Percentiles rank a stretch among this genome's conserved stretches.
Evolutionary conservation across 345 rosid species (phyloP).

Genomic region (Populus nigra): DNA sequence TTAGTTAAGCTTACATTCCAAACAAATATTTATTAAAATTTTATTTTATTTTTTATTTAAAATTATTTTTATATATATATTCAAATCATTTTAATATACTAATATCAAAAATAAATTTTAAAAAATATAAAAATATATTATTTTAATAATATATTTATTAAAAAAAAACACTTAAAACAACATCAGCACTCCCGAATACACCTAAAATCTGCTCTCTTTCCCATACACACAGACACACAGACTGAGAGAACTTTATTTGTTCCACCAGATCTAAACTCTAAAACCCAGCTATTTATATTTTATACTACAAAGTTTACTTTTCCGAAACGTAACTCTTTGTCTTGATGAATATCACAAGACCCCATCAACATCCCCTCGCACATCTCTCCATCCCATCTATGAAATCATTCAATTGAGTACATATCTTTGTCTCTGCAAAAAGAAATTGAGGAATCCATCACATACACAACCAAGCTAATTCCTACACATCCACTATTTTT

Average conservation of each 20-base stretch:
- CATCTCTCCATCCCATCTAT: conserved; percentile 43
- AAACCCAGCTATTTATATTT: conserved; percentile 10
- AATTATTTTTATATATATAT: too few species aligned
- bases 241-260: not conserved
- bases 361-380: conserved; percentile 22
- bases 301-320: not conserved
- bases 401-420: conserved; percentile 51
- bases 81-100: too few species aligned
- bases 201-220: not conserved
- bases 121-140: too few species aligned
- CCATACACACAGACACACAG: not conserved
- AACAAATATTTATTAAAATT: too few species aligned
- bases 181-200: too few species aligned
- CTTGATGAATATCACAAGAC: conserved; percentile 64
- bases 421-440: conserved; percentile 44
- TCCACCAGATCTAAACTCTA: conserved; percentile 25
- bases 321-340: conserved; percentile 17
- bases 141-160: too few species aligned
- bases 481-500: not conserved
- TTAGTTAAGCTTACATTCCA: too few species aligned
- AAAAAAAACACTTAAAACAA: too few species aligned
- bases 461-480: not conserved
- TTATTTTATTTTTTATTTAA: too few species aligned
- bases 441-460: conserved; percentile 28
- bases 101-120: too few species aligned